These are phyloP conservation scores for Phycomyces blakesleeanus DNA, from an alignment of 192 early-diverging fungal species.

Conservation along the genomic window DNA sequence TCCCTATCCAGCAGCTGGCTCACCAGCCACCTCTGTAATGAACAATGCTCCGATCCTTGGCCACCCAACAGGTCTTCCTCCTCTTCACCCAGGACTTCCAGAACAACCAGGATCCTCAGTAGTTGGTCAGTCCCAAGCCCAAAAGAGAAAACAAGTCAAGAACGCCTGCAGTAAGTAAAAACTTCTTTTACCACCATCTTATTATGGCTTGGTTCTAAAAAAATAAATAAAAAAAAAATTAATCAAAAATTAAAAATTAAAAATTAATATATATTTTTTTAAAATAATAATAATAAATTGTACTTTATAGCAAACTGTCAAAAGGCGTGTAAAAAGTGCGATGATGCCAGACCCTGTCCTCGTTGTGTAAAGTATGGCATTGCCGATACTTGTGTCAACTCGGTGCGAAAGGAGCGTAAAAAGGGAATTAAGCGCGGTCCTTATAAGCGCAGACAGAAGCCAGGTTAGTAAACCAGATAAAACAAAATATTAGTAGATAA, in stretches of 20 bases:
- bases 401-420: conserved; percentile 75
- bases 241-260: no score
- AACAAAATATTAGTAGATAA: no score
- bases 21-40: conserved; percentile 7
- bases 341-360: conserved; percentile 77
- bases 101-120: background rate
- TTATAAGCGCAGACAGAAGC: conserved; percentile 56
- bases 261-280: no score
- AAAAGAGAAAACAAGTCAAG: conserved; percentile 34
- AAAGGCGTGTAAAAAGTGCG: conserved; percentile 91
- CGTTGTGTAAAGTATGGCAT: conserved; percentile 76
- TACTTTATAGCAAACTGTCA: conserved; percentile 76
- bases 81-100: conserved; percentile 16
- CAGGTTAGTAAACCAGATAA: conserved; percentile 3
- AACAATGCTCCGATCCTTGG: conserved; percentile 17
- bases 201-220: no score
- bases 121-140: conserved; percentile 11
- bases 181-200: no score
- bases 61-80: conserved; percentile 23
- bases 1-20: conserved; percentile 11
- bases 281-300: no score
- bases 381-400: conserved; percentile 67
- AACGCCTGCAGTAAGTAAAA: conserved; percentile 32
- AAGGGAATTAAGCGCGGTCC: conserved; percentile 83
- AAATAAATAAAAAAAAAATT: no score